These are phyloP conservation scores for Suillus alpinus DNA, from an alignment of 768 basidiomycete genomes.

Conservation along the genomic window DNA sequence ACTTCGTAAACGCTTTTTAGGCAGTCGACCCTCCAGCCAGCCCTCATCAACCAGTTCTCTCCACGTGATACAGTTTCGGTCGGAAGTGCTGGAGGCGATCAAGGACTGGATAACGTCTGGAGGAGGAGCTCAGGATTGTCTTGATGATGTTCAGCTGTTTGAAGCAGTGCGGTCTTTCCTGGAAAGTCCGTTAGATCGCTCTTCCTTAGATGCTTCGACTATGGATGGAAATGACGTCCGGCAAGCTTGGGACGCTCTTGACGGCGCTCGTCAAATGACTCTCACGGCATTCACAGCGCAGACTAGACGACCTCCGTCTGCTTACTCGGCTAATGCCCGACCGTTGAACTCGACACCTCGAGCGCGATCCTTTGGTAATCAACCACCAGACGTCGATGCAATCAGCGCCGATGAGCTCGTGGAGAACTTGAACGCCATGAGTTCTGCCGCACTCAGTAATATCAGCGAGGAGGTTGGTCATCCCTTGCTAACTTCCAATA, in stretches of 20 bases:
- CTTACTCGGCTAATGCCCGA: constrained; percentile 26
- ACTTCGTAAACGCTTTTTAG: constrained; percentile 70
- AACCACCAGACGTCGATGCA: constrained; percentile 63
- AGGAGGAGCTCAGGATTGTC: constrained; percentile 73
- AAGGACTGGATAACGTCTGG: constrained; percentile 72
- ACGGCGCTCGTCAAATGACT: constrained; percentile 41
- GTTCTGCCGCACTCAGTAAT: constrained; percentile 68
- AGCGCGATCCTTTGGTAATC: constrained; percentile 30
- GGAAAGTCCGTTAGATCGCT: constrained; percentile 50
- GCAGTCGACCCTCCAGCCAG: constrained; percentile 43
- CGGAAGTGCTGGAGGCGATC: constrained; percentile 61
- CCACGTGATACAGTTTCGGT: constrained; percentile 49
- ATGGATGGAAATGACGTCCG: constrained; percentile 42
- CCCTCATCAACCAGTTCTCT: constrained; percentile 41
- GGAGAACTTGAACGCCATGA: constrained; percentile 77
- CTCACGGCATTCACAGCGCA: constrained; percentile 49
- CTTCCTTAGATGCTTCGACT: constrained; percentile 37
- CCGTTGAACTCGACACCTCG: constrained; percentile 5
- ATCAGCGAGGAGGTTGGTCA: constrained; percentile 67
- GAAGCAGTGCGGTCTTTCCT: constrained; percentile 60
- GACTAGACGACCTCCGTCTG: constrained; percentile 55
- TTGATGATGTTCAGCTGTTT: constrained; percentile 69
- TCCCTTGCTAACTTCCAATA: constrained; percentile 7
- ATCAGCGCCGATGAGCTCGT: constrained; percentile 68
- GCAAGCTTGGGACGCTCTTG: constrained; percentile 45